Conservation (phyloP, 345 rosid genomes). For the Eucalyptus erythrocorys region DNA sequence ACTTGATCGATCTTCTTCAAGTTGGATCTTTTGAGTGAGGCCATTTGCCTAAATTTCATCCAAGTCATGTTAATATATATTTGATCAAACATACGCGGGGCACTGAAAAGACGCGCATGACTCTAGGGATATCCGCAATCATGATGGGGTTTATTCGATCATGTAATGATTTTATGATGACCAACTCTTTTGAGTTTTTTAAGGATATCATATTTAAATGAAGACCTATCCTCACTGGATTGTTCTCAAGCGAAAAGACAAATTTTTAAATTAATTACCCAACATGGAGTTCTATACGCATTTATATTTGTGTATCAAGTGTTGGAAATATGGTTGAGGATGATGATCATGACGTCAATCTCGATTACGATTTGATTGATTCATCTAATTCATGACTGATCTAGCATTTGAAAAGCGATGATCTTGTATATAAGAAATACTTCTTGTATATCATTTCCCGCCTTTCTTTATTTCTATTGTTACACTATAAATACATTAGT, state of each 20-base stretch:
- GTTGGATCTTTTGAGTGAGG: not conserved
- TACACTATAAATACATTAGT: too few relatives aligned
- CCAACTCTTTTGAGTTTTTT: not conserved
- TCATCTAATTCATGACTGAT: too few relatives aligned
- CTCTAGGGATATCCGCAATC: not conserved
- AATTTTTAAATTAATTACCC: not conserved
- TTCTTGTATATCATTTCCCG: too few relatives aligned
- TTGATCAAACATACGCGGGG: not conserved
- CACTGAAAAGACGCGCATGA: not conserved
- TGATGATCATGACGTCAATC: rapidly evolving
- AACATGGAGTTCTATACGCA: not conserved
- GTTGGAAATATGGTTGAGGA: too few relatives aligned
- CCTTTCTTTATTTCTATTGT: too few relatives aligned
- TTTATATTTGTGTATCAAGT: rapidly evolving
- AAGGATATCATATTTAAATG: too few relatives aligned
- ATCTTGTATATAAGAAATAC: too few relatives aligned
- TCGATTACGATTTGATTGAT: rapidly evolving
- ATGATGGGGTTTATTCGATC: not conserved
- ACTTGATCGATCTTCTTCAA: not conserved
- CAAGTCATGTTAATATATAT: not conserved
- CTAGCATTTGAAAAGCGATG: too few relatives aligned
- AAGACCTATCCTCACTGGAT: rapidly evolving
- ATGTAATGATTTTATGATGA: not conserved
- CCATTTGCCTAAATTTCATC: not conserved
- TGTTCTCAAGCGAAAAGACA: not conserved